Base-by-base conservation (phyloP, 441 rosid genomes). In the Erysimum pusillum region DNA sequence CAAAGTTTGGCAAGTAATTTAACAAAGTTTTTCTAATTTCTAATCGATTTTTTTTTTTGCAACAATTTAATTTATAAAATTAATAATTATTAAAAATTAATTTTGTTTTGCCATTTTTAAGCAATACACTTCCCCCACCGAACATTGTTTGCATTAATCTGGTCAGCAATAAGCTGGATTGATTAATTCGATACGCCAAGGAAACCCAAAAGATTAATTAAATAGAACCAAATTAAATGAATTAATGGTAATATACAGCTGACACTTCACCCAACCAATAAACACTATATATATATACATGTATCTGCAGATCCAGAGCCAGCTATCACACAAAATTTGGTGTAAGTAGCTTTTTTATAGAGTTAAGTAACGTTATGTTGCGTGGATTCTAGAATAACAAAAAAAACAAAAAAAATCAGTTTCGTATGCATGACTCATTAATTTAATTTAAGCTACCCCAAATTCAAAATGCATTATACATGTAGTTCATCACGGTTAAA, bases 141-240 rank as follows among this genome's bases (percentile, higher is more conserved):
- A 62, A 22, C 25, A n/a, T 38, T 38, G 20, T 64, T 71, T 64
- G 38, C 60, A 77, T 77, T 56, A 71, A 56, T 63, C 39, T 46
- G 57, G 42, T 63, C 45, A 57, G 65, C 34, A 48, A 39, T 28
- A 63, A 17, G 41, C 45, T 78, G 67, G 54, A 51, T 52, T 80
- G 77, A 67, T 86, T 81, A 83, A 77, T 60, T 83, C 88, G 76
- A 80, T 87, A 90, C 92, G 95, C 85, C 74, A 88, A 84, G 84
- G 81, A 73, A 83, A 79, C 83, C 84, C 34, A 32, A 13, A 75
- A 64, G 17, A 32, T 20, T 22, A 71, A 54, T 67, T 12, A 42
- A 65, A 63, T 22, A 42, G 62, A 63, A 49, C 32, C 20, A 51
- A 60, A 67, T 9, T 61, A 61, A 60, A 62, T 51, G 74, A 39